Evolutionary conservation across 495 filamentous ascomycete genomes (phyloP), one percentile per base, ranked within the genome.

Genomic region (Hypoxylon trugodes): DNA sequence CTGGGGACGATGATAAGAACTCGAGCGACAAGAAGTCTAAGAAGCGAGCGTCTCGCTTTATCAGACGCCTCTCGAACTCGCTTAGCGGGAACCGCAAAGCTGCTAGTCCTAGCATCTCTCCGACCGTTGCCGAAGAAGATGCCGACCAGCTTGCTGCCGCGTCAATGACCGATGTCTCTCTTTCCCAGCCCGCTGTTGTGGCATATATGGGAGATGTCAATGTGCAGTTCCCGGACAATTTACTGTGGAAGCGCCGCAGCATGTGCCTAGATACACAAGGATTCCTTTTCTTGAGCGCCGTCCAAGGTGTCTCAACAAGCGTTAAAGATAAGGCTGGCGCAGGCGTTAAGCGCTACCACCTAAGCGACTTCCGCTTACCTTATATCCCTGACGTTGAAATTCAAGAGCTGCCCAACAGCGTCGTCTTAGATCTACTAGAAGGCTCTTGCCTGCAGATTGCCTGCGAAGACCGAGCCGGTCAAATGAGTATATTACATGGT

Each of bases 231-330:
- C 93, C 93, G 1, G 93, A 96, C 71, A 93, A 88, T 38, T 81
- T 97, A 18, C 80, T 97, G 7, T 97, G 93, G 93, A 96, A 96
- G 75, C 88, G 92, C 45, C 86, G 93, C 46, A 87, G 86, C 67
- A 86, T 96, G 77, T 84, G 87, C 46, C 81, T 97, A 41, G 90
- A 96, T 70, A 82, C 82, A 56, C 80, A 88, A 41, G 93, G 93
- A 7, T 89, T 88, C 67, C 72, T 97, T 37, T 85, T 95, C 57
- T 79, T 95, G 53, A 87, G 84, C 9, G 80, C 87, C 18, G 80
- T 84, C 7, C 72, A 75, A 55, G 75, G 76, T 4, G 71, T 66
- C 28, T 54, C 74, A 5, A 70, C 69, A 24, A 71, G 65, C 40
- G 55, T 76, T 43, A 72, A 75, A 5, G 63, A 74, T 7, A 59